Percentiles rank a stretch among this genome's conserved stretches.
Evolutionary conservation across 2,329 filamentous ascomycete species (phyloP).

Genomic region (Scedosporium boydii): DNA sequence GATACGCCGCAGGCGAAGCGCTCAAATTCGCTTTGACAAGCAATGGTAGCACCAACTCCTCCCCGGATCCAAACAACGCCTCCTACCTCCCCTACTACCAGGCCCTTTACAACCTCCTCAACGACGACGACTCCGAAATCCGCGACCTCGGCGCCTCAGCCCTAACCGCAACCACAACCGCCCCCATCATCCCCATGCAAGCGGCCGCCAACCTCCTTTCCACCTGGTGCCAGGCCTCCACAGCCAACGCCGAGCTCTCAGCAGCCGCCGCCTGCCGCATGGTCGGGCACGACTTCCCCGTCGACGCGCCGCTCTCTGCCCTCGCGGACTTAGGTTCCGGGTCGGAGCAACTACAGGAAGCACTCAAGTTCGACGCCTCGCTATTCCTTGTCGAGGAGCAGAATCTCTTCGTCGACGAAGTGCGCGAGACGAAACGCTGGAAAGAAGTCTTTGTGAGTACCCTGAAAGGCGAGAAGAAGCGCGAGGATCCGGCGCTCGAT

Average conservation of each 20-base stretch:
- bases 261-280: conserved; percentile 32
- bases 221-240: conserved; percentile 32
- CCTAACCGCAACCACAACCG: conserved; percentile 34
- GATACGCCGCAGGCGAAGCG: conserved; percentile 49
- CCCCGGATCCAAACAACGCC: conserved; percentile 12
- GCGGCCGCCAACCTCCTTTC: conserved; percentile 24
- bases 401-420: conserved; percentile 84
- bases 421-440: conserved; percentile 67
- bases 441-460: conserved; percentile 31
- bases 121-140: conserved; percentile 89
- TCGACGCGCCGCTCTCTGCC: not conserved
- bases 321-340: not conserved
- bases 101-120: conserved; percentile 64
- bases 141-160: conserved; percentile 53
- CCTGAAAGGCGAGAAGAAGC: conserved; percentile 12
- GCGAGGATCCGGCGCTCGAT: conserved; percentile 14
- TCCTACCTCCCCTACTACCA: conserved; percentile 48
- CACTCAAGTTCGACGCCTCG: conserved; percentile 48
- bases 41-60: conserved; percentile 4
- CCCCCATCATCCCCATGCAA: conserved; percentile 35
- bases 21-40: conserved; percentile 39
- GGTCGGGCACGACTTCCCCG: conserved; percentile 15
- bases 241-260: conserved; percentile 24
- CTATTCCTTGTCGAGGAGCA: conserved; percentile 87
- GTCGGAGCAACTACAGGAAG: conserved; percentile 27